A percentile compares a stretch with the other conserved stretches of the same genome.
Conservation (phyloP, 2,329 filamentous ascomycete species). For the Hypoxylon rubiginosum region DNA sequence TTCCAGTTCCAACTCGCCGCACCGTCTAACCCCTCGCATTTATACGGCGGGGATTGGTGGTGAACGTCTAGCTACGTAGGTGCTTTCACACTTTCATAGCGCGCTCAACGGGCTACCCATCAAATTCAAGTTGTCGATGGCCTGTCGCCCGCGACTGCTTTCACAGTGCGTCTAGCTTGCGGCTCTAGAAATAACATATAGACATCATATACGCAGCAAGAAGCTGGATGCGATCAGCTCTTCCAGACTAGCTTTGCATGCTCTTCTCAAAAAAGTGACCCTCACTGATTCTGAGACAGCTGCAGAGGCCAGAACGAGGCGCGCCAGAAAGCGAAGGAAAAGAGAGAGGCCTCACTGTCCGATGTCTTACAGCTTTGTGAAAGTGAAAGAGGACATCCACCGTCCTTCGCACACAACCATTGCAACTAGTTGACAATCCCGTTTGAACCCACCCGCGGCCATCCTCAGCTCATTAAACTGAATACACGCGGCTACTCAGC, state of each 20-base stretch:
- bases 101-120: constrained; percentile 23
- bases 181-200: constrained; percentile 22
- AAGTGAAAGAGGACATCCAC: constrained; percentile 43
- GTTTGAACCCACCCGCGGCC: constrained; percentile 38
- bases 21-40: constrained; percentile 39
- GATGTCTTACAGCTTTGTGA: constrained; percentile 46
- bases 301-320: constrained; percentile 38
- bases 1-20: constrained; percentile 32
- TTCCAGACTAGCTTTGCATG: constrained; percentile 14
- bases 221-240: constrained; percentile 22
- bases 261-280: constrained; percentile 21
- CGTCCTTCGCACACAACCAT: constrained; percentile 39
- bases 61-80: constrained; percentile 28
- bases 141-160: constrained; percentile 17
- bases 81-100: constrained; percentile 19
- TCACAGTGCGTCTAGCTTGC: constrained; percentile 34
- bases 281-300: constrained; percentile 40
- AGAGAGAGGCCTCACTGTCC: constrained; percentile 38
- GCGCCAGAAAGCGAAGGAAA: constrained; percentile 33
- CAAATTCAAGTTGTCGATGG: constrained; percentile 36
- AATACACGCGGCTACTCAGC: constrained; percentile 39
- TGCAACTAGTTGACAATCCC: constrained; percentile 39
- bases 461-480: constrained; percentile 44
- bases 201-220: constrained; percentile 18
- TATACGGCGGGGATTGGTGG: constrained; percentile 32